These are phyloP conservation scores for Diplodia scrobiculata DNA, from an alignment of 2,329 filamentous ascomycete species.

Conservation along the genomic window DNA sequence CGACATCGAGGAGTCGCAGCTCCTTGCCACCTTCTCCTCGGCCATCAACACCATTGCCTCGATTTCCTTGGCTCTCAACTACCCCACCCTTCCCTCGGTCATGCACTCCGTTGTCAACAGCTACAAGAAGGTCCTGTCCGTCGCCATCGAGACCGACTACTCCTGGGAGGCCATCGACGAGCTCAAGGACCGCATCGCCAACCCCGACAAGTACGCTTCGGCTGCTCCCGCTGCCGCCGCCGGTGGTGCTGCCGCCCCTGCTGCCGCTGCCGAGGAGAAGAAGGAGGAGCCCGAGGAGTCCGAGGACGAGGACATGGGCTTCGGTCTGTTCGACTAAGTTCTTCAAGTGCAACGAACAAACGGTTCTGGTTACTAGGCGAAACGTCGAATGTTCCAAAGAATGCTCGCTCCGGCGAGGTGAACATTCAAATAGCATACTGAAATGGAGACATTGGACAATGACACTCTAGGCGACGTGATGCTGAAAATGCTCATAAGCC, in stretches of 20 bases:
- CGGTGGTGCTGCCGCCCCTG: conserved; percentile 55
- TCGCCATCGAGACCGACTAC: conserved; percentile 87
- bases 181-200: conserved; percentile 99
- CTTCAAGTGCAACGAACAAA: not conserved
- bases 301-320: conserved; percentile 58
- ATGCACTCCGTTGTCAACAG: conserved; percentile 95
- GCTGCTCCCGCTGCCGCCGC: conserved; percentile 71
- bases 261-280: conserved; percentile 46
- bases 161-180: conserved; percentile 94
- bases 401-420: conserved; percentile 13
- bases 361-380: not conserved
- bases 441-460: conserved; percentile 36
- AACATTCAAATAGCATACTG: conserved; percentile 37
- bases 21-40: conserved; percentile 77
- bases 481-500: conserved; percentile 19
- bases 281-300: conserved; percentile 60
- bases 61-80: conserved; percentile 89
- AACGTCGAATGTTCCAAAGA: conserved; percentile 8
- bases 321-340: conserved; percentile 58
- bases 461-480: conserved; percentile 32
- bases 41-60: conserved; percentile 85
- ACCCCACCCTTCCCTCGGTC: conserved; percentile 93
- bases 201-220: conserved; percentile 93
- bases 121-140: conserved; percentile 95
- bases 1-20: conserved; percentile 92